Percentiles rank a stretch among this genome's conserved stretches.
phyloP scores from a whole-genome alignment of 2,329 filamentous ascomycete species.

The Scedosporium minutisporum region DNA sequence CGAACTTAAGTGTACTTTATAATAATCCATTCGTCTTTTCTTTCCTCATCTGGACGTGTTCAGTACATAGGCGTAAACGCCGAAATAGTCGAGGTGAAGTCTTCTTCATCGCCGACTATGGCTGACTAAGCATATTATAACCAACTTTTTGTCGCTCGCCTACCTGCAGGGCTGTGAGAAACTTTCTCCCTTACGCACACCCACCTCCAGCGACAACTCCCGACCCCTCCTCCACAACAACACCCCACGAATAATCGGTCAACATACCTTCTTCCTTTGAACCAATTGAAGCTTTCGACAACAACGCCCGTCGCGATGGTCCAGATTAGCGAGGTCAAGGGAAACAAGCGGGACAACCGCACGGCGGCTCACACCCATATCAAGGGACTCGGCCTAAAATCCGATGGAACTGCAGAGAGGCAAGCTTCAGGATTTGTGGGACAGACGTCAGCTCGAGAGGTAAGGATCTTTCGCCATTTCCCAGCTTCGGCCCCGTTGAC shows the following conservation, averaged over 20 bases:
- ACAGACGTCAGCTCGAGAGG: conserved; percentile 79
- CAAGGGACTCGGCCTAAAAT: conserved; percentile 79
- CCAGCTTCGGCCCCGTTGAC: background rate
- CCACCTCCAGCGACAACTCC: background rate
- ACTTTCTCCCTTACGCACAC: background rate
- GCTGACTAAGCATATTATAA: background rate
- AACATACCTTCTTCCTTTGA: background rate
- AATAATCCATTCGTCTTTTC: too few species aligned
- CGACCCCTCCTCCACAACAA: background rate
- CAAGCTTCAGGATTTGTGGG: conserved; percentile 80
- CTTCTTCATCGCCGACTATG: too few species aligned
- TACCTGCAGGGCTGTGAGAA: background rate
- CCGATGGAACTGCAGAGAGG: conserved; percentile 76
- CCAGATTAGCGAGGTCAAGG: conserved; percentile 89
- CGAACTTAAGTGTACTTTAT: too few species aligned
- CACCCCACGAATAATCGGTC: background rate
- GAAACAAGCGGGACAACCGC: conserved; percentile 87
- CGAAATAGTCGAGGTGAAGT: too few species aligned
- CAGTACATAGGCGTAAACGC: too few species aligned
- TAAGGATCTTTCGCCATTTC: conserved; percentile 26
- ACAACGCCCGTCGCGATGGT: conserved; percentile 47
- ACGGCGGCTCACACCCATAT: conserved; percentile 97
- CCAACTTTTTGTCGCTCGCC: background rate
- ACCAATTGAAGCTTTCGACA: background rate
- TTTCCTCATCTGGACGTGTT: too few species aligned